A percentile compares a stretch with the other conserved stretches of the same genome.
Evolutionary conservation across 352 stramenopile species (phyloP).

Genomic region (Aphanomyces euteiches): DNA sequence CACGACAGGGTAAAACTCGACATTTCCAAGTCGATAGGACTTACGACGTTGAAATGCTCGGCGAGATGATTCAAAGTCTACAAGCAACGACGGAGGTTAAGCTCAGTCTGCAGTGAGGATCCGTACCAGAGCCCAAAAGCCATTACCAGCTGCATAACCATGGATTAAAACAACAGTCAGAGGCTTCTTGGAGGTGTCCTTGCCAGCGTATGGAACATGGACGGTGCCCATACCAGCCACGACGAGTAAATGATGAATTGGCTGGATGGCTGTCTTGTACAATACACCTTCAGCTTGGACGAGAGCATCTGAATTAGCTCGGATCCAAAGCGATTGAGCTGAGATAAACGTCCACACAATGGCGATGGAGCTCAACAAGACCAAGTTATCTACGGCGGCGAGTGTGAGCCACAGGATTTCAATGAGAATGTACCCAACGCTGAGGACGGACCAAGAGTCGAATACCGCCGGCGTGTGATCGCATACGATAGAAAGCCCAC

Average conservation of each 20-base stretch:
- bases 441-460: not conserved
- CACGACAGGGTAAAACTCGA: slow-evolving; percentile 39
- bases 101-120: not conserved
- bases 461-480: slow-evolving; percentile 7
- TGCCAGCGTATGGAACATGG: slow-evolving; percentile 67
- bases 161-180: slow-evolving; percentile 80
- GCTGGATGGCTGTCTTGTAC: slow-evolving; percentile 54
- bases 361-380: slow-evolving; percentile 36
- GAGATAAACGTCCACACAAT: slow-evolving; percentile 52
- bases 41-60: slow-evolving; percentile 75
- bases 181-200: slow-evolving; percentile 35
- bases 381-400: not conserved
- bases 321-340: slow-evolving; percentile 48
- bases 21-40: slow-evolving; percentile 19
- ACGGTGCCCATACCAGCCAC: slow-evolving; percentile 66
- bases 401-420: not conserved
- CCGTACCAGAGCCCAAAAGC: slow-evolving; percentile 67
- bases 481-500: slow-evolving; percentile 22
- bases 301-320: slow-evolving; percentile 51
- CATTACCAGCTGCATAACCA: slow-evolving; percentile 74
- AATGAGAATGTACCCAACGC: not conserved
- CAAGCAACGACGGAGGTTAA: slow-evolving; percentile 18
- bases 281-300: slow-evolving; percentile 42
- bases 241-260: slow-evolving; percentile 48
- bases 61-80: slow-evolving; percentile 71